These are phyloP conservation scores for Panicum virgatum DNA, from an alignment of 202 grass and related monocot genomes.

Conservation along the genomic window DNA sequence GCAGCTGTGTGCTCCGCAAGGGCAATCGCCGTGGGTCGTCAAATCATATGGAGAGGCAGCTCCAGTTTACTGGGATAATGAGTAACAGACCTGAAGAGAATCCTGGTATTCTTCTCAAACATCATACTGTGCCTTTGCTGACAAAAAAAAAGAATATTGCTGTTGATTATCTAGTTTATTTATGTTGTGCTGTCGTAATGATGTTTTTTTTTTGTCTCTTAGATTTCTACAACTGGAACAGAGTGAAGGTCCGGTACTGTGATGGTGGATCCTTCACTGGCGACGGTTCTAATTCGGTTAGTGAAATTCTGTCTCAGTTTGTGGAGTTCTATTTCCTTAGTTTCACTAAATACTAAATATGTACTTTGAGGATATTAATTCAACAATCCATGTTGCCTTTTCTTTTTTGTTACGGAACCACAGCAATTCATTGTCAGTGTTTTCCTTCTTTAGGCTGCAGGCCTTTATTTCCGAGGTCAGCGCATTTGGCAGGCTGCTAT, in stretches of 20 bases:
- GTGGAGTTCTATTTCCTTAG: background rate
- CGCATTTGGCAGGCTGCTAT: slow-evolving; percentile 86
- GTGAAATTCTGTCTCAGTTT: slow-evolving; percentile 37
- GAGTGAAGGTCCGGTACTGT: slow-evolving; percentile 94
- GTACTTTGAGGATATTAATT: background rate
- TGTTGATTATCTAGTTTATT: slow-evolving; percentile 14
- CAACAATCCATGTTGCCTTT: background rate
- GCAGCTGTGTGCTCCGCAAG: slow-evolving; percentile 69
- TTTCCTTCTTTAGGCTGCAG: slow-evolving; percentile 47
- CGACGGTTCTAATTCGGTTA: slow-evolving; percentile 63
- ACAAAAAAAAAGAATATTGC: background rate
- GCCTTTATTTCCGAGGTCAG: slow-evolving; percentile 94
- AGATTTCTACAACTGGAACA: slow-evolving; percentile 99
- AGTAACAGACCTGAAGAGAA: slow-evolving; percentile 79
- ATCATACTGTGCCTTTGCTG: too few species aligned
- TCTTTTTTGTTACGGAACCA: background rate
- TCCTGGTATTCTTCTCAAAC: slow-evolving; percentile 60
- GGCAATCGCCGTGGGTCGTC: slow-evolving; percentile 74
- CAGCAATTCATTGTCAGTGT: background rate
- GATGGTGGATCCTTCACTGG: slow-evolving; percentile 93
- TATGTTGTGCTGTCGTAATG: slow-evolving; percentile 13
- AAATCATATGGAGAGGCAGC: slow-evolving; percentile 66
- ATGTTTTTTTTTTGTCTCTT: background rate
- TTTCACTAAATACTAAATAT: background rate
- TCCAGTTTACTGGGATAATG: slow-evolving; percentile 85